These are phyloP conservation scores for Saitozyma sp. DNA, from an alignment of 768 basidiomycete genomes.

Conservation along the genomic window DNA sequence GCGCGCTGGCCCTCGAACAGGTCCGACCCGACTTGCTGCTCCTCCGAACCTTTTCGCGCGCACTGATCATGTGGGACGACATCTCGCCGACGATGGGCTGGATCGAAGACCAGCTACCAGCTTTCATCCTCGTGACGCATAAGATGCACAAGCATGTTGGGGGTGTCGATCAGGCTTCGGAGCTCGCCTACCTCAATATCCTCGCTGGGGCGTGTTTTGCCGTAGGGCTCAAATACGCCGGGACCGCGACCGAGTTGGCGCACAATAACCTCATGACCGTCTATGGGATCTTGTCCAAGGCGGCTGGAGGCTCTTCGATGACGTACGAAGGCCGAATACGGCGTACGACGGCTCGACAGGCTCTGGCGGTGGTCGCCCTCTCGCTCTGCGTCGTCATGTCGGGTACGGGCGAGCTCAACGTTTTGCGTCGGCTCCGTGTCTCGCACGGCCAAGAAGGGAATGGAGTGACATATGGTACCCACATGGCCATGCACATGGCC, in stretches of 20 bases:
- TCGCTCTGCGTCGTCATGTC: constrained; percentile 93
- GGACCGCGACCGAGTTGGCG: constrained; percentile 86
- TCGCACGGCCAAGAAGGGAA: constrained; percentile 81
- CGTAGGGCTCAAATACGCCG: constrained; percentile 88
- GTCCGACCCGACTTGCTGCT: constrained; percentile 86
- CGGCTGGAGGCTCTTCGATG: constrained; percentile 58
- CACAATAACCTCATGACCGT: constrained; percentile 77
- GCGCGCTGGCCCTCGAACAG: constrained; percentile 72
- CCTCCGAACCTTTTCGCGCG: constrained; percentile 71
- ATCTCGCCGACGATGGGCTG: constrained; percentile 73
- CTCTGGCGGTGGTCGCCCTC: constrained; percentile 81
- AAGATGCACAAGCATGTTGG: constrained; percentile 44
- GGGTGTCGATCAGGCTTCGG: constrained; percentile 66
- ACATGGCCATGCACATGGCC: constrained; percentile 85
- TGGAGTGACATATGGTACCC: constrained; percentile 67
- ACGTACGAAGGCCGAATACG: constrained; percentile 86
- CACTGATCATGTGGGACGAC: constrained; percentile 81
- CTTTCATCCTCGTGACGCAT: constrained; percentile 10
- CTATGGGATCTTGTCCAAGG: constrained; percentile 66
- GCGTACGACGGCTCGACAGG: constrained; percentile 80
- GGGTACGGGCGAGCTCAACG: constrained; percentile 90
- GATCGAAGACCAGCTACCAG: constrained; percentile 67
- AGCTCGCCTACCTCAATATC: constrained; percentile 89
- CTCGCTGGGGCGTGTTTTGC: constrained; percentile 88
- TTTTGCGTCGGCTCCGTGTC: constrained; percentile 79